Percentiles rank a stretch among this genome's conserved stretches.
These are phyloP conservation scores for Penicillium atrosanguineum DNA, from an alignment of 495 filamentous ascomycete genomes.

Conservation along the genomic window DNA sequence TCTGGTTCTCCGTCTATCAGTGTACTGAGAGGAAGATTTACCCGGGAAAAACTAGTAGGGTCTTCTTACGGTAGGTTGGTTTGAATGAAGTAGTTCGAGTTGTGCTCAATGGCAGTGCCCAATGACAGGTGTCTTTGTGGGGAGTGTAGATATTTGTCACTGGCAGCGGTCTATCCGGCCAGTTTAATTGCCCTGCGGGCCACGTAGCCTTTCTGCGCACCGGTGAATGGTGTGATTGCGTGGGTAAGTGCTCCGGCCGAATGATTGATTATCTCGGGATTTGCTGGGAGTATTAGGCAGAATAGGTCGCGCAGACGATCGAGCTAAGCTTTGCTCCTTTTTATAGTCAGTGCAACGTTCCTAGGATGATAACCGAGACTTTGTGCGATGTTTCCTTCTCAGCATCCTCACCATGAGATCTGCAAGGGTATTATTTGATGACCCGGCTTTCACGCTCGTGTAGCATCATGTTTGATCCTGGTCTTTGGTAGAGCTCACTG, in stretches of 20 bases:
- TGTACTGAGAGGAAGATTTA: no score
- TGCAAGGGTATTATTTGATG: constrained; percentile 7
- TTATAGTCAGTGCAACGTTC: background rate
- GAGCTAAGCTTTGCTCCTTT: background rate
- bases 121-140: constrained; percentile 5
- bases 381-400: background rate
- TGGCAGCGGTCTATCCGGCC: constrained; percentile 3
- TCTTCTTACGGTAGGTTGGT: background rate
- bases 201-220: constrained; percentile 5
- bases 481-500: background rate
- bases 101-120: constrained; percentile 4
- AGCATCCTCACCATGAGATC: background rate
- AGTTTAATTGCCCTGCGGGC: constrained; percentile 2
- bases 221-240: background rate
- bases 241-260: background rate
- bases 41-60: background rate
- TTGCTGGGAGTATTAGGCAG: background rate
- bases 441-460: background rate
- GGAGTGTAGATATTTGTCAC: constrained; percentile 13
- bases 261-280: background rate
- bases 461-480: background rate
- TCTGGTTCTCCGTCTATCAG: background rate
- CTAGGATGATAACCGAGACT: background rate
- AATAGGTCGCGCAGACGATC: background rate
- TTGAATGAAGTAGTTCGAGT: background rate